Percentiles rank a stretch among this genome's conserved stretches.
Conservation (phyloP, 139 green algal genomes). For the Coelastrella sp. region DNA sequence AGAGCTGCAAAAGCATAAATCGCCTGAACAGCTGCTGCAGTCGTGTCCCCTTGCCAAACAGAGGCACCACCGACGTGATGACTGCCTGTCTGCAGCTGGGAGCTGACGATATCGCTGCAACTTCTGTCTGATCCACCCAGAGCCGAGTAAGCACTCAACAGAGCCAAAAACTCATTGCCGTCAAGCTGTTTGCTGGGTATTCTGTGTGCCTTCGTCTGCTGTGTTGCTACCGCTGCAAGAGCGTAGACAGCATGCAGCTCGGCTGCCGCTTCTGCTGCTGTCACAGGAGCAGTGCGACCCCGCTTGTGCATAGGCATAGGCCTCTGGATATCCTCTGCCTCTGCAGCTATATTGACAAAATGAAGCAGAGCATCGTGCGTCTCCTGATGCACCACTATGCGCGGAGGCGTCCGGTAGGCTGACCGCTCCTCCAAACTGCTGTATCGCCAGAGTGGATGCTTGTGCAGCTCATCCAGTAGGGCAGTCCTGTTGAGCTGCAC, state of each 20-base stretch:
- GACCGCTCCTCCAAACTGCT: not conserved
- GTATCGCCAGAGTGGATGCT: constrained; percentile 33
- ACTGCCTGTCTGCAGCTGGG: no score
- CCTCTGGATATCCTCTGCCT: constrained; percentile 5
- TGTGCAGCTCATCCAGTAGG: constrained; percentile 25
- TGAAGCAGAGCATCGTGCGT: constrained; percentile 2
- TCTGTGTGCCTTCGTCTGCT: not conserved
- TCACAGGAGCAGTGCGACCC: not conserved
- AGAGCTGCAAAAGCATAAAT: constrained; percentile 35
- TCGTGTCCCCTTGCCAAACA: not conserved
- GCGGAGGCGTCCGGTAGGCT: not conserved
- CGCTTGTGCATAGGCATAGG: not conserved
- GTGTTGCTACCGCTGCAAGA: constrained; percentile 8
- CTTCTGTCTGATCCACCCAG: not conserved
- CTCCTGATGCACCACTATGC: not conserved
- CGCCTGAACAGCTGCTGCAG: constrained; percentile 15
- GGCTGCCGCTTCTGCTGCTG: not conserved
- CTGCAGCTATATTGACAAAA: constrained; percentile 24
- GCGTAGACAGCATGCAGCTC: constrained; percentile 37
- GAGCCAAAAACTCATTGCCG: not conserved
- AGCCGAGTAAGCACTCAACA: constrained; percentile 7
- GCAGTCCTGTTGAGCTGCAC: not conserved
- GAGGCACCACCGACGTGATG: no score
- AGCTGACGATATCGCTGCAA: not conserved
- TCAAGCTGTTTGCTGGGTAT: not conserved